Conservation (phyloP, 148 eudicot species). For the Polygonum maritimum region DNA sequence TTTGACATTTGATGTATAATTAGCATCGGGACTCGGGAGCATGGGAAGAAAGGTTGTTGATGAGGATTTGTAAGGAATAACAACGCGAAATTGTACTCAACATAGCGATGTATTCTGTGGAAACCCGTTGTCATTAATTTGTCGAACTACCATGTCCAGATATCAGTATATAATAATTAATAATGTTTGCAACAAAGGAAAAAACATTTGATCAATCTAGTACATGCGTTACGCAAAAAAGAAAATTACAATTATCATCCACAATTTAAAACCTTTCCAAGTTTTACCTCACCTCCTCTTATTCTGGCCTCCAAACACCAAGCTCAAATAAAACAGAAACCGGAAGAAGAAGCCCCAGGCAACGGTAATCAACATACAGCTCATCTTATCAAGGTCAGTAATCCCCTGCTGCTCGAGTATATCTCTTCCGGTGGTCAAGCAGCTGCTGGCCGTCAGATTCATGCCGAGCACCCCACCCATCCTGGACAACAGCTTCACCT, state of each 20-base stretch:
- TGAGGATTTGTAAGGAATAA: too few relatives aligned
- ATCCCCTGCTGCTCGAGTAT: conserved; percentile 64
- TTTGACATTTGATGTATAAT: too few relatives aligned
- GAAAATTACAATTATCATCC: neutral
- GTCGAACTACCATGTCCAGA: too few relatives aligned
- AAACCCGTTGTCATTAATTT: too few relatives aligned
- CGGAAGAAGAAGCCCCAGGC: conserved; percentile 95
- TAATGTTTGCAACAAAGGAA: too few relatives aligned
- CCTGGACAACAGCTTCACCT: conserved; percentile 38
- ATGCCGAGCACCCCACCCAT: conserved; percentile 49
- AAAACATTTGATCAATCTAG: too few relatives aligned
- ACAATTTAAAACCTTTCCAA: neutral
- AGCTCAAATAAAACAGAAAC: conserved; percentile 54
- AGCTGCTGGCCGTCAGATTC: conserved; percentile 48
- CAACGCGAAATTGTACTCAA: too few relatives aligned
- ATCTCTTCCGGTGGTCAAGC: conserved; percentile 68
- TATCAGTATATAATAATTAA: too few relatives aligned
- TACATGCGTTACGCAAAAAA: too few relatives aligned
- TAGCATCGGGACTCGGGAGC: too few relatives aligned
- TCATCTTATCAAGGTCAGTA: conserved; percentile 62
- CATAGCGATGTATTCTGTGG: too few relatives aligned
- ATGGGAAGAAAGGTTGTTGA: too few relatives aligned
- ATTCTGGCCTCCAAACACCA: conserved; percentile 73
- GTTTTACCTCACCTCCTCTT: conserved; percentile 44
- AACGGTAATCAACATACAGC: conserved; percentile 58